Evolutionary conservation across 2,329 filamentous ascomycete species (phyloP), one percentile per base, ranked within the genome.

Genomic region (Malbranchea cinnamomea): DNA sequence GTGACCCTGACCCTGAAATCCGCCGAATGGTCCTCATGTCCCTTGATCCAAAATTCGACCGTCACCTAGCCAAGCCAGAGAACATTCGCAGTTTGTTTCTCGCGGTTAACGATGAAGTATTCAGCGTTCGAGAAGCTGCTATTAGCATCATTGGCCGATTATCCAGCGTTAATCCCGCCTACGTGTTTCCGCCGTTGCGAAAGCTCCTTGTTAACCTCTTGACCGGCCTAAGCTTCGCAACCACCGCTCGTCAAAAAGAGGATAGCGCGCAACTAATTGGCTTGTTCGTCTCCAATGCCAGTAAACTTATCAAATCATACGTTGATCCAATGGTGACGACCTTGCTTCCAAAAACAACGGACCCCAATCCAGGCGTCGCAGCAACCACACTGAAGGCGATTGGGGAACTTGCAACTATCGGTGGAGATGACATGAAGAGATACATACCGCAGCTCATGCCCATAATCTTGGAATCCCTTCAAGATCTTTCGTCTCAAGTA

Each of bases 61-160:
- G 83, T 26, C 89, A 98, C 50, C 66, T 99, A n/a, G 84, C 84
- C 23, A 92, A 94, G 52, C 85, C 91, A 1, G 87, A 98, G 52
- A 98, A 98, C 47, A 91, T 98, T 27, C 75, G 91, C 12, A 93
- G 85, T 9, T 60, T 98, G 0, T 95, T 99, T 55, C 77, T 95
- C 36, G 87, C 89, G 1, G 68, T 98, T 10, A 94, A 98, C 42
- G 89, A 99, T 45, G 87, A 95, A 48, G 70, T 84, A 2, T 98
- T 95, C 41, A 67, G 75, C 2, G 93, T 95, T 36, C 71, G 91
- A 44, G 85, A 98, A 57, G 87, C 89, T 16, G 81, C 89, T 6
- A 94, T 99, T 46, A 78, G 82, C 11, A 94, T 98, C 41, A 93
- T 98, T 45, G 91, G 89, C 18, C 82, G 91, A 8, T 63, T 99